Conservation (phyloP, 495 filamentous ascomycete species). For the Pseudomonodictys pantanalensis region DNA sequence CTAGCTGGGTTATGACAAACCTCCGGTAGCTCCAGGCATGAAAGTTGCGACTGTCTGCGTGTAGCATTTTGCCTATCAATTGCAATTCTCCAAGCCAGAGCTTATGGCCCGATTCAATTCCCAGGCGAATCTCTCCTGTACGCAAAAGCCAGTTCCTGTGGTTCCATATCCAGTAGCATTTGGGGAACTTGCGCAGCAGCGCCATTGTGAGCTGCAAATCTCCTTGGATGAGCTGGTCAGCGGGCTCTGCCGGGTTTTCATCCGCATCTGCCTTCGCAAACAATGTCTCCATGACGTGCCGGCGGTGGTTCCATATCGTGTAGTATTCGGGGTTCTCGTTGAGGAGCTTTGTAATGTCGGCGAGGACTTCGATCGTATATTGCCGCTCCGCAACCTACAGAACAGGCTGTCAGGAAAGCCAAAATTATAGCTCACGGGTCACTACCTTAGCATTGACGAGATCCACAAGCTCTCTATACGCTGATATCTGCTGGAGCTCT, state of each 20-base stretch:
- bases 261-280: slow-evolving; percentile 31
- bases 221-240: slow-evolving; percentile 45
- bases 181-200: slow-evolving; percentile 78
- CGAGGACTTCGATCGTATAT: slow-evolving; percentile 64
- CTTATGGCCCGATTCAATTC: slow-evolving; percentile 49
- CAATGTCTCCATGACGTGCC: slow-evolving; percentile 57
- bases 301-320: slow-evolving; percentile 95
- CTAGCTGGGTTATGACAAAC: slow-evolving; percentile 65
- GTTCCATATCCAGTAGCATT: slow-evolving; percentile 99
- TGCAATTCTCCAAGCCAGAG: slow-evolving; percentile 83
- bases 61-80: slow-evolving; percentile 81
- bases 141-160: slow-evolving; percentile 85
- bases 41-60: slow-evolving; percentile 85
- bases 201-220: slow-evolving; percentile 82
- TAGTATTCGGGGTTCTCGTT: slow-evolving; percentile 94
- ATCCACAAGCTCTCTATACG: slow-evolving; percentile 71
- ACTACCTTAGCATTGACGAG: slow-evolving; percentile 59
- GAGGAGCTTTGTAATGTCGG: slow-evolving; percentile 75
- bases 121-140: slow-evolving; percentile 63
- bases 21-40: slow-evolving; percentile 95
- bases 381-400: slow-evolving; percentile 54
- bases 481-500: slow-evolving; percentile 72
- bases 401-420: not conserved
- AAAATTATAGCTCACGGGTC: not conserved
- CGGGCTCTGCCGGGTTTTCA: not conserved